phyloP scores from a whole-genome alignment of 371 early-diverging fungal species.

The Mortierella sp. region DNA sequence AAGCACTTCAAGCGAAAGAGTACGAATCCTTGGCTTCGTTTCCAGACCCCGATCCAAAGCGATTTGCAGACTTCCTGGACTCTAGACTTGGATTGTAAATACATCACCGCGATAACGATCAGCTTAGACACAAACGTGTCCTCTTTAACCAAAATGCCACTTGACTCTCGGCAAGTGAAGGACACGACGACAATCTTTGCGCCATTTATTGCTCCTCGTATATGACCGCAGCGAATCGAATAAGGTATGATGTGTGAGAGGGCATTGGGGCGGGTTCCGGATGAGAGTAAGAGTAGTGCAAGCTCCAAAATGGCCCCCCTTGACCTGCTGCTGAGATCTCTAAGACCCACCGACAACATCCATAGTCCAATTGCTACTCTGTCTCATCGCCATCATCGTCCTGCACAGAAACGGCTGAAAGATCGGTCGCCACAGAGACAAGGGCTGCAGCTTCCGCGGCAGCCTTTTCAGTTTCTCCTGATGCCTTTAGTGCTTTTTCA shows the following conservation, averaged over 20 bases:
- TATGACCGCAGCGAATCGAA: too few species aligned
- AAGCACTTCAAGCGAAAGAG: slow-evolving; percentile 13
- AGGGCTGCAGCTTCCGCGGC: slow-evolving; percentile 38
- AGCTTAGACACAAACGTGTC: background rate
- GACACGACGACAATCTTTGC: too few species aligned
- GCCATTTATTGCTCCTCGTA: too few species aligned
- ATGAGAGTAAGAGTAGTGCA: too few species aligned
- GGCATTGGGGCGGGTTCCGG: too few species aligned
- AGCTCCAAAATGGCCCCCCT: too few species aligned
- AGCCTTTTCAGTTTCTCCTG: slow-evolving; percentile 17
- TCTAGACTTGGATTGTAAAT: slow-evolving; percentile 7
- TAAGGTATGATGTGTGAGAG: too few species aligned
- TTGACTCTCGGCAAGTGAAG: too few species aligned
- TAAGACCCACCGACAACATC: too few species aligned
- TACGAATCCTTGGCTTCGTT: slow-evolving; percentile 28
- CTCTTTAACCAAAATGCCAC: too few species aligned
- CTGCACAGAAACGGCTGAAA: slow-evolving; percentile 45
- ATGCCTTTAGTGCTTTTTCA: slow-evolving; percentile 28
- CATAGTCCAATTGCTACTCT: slow-evolving; percentile 13
- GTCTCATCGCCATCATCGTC: slow-evolving; percentile 28
- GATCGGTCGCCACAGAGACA: slow-evolving; percentile 40
- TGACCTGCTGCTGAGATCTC: too few species aligned
- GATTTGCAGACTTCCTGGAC: slow-evolving; percentile 31
- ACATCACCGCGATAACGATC: background rate
- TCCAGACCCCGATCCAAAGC: slow-evolving; percentile 32